phyloP scores from a whole-genome alignment of 345 rosid genomes.

The Syzygium jambos region DNA sequence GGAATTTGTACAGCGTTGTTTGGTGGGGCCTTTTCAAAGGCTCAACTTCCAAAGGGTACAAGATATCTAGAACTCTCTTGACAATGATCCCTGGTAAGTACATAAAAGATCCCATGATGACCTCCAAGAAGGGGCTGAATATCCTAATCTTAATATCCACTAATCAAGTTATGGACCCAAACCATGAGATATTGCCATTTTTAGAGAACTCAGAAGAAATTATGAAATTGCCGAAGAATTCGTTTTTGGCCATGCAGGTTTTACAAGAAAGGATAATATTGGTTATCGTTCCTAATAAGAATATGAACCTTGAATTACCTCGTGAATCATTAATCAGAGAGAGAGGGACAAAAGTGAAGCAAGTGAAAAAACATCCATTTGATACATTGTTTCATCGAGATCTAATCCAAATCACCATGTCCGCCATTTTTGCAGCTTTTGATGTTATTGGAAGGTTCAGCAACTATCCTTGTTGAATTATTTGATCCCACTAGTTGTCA shows the following conservation, averaged over 20 bases:
- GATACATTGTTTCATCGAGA: background rate
- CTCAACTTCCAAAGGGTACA: background rate
- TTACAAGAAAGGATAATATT: background rate
- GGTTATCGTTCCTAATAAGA: background rate
- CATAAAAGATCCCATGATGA: background rate
- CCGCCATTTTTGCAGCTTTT: background rate
- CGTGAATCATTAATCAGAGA: background rate
- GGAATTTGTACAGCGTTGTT: background rate
- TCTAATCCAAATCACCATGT: background rate
- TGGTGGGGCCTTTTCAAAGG: background rate
- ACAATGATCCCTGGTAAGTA: background rate
- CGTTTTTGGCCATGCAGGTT: background rate
- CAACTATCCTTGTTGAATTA: constrained; percentile 1
- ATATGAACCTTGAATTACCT: background rate
- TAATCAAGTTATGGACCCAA: background rate
- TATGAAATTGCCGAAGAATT: background rate
- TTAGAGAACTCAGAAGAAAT: background rate
- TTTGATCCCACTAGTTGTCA: background rate
- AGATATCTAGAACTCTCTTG: background rate
- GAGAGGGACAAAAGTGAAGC: background rate
- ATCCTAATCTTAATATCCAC: background rate
- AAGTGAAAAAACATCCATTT: background rate
- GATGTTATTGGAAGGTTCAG: constrained; percentile 2
- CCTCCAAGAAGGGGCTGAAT: background rate
- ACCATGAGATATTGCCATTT: background rate